Evolutionary conservation across 805 yeast genomes (phyloP).

Genomic region (Saccharomyces mikatae): DNA sequence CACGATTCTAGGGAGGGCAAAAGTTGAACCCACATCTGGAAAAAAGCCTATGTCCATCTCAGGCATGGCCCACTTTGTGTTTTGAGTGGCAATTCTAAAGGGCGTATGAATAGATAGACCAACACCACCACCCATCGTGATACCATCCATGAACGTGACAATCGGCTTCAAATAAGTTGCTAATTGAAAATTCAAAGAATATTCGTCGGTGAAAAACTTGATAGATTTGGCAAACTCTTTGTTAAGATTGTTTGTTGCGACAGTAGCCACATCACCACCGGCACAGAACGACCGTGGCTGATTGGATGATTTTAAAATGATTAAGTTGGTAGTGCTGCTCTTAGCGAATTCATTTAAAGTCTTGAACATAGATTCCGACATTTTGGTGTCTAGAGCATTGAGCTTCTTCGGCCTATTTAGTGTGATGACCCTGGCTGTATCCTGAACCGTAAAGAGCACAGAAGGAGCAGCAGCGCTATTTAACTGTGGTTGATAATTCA

Average conservation of each 20-base stretch:
- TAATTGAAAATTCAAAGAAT: constrained; percentile 67
- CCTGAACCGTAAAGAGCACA: constrained; percentile 22
- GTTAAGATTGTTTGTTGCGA: constrained; percentile 51
- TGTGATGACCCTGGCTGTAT: constrained; percentile 60
- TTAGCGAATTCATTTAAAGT: constrained; percentile 71
- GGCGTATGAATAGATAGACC: constrained; percentile 87
- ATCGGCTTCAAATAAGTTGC: constrained; percentile 83
- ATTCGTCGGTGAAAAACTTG: constrained; percentile 70
- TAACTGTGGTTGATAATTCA: background rate
- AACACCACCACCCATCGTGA: constrained; percentile 97
- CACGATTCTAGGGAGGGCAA: constrained; percentile 67
- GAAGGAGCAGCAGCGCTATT: constrained; percentile 2
- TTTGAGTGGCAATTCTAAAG: constrained; percentile 87
- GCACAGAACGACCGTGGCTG: constrained; percentile 79
- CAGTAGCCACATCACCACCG: constrained; percentile 89
- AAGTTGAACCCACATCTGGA: constrained; percentile 93
- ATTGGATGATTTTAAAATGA: constrained; percentile 48
- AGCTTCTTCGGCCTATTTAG: constrained; percentile 76
- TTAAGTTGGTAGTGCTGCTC: constrained; percentile 51
- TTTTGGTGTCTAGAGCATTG: constrained; percentile 71
- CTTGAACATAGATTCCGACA: constrained; percentile 66
- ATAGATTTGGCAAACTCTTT: constrained; percentile 43
- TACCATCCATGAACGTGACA: constrained; percentile 81
- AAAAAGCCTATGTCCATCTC: constrained; percentile 94
- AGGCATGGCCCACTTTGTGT: constrained; percentile 92